phyloP scores from a whole-genome alignment of 495 filamentous ascomycete species.

The Penicillium taxi region DNA sequence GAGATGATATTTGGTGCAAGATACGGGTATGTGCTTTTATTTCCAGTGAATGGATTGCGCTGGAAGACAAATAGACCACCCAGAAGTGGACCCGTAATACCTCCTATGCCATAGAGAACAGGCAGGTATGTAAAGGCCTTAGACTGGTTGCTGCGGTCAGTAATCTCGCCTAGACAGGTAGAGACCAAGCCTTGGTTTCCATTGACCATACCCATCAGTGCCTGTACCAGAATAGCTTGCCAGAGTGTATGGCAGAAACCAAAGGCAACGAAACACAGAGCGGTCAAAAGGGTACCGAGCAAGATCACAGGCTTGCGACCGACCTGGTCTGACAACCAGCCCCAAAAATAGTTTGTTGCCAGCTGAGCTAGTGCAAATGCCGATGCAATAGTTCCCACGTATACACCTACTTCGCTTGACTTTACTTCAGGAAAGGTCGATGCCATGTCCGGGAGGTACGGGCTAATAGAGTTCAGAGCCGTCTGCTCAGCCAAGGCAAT shows the following conservation, averaged over 20 bases:
- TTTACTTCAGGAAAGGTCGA: constrained; percentile 75
- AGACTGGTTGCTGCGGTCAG: constrained; percentile 88
- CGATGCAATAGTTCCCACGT: constrained; percentile 83
- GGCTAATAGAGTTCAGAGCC: constrained; percentile 91
- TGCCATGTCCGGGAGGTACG: constrained; percentile 90
- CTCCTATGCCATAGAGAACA: constrained; percentile 85
- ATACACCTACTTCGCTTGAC: constrained; percentile 64
- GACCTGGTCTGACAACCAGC: constrained; percentile 77
- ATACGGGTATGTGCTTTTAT: constrained; percentile 65
- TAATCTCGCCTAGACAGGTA: constrained; percentile 90
- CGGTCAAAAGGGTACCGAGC: constrained; percentile 73
- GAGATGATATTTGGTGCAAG: constrained; percentile 74
- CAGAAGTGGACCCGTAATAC: constrained; percentile 82
- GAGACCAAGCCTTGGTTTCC: constrained; percentile 85
- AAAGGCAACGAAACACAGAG: constrained; percentile 74
- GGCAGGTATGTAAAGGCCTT: constrained; percentile 87
- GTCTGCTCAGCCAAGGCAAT: constrained; percentile 92
- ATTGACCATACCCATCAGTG: constrained; percentile 85
- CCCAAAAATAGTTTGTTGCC: constrained; percentile 88
- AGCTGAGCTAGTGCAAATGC: constrained; percentile 90
- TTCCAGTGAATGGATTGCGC: constrained; percentile 44
- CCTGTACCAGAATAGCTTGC: constrained; percentile 79
- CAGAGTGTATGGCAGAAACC: constrained; percentile 76
- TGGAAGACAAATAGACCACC: constrained; percentile 73
- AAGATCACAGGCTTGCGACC: constrained; percentile 92